Evolutionary conservation across 305 asterid species (phyloP), one percentile per base, ranked within the genome.

Genomic region (Solanum hybrid): DNA sequence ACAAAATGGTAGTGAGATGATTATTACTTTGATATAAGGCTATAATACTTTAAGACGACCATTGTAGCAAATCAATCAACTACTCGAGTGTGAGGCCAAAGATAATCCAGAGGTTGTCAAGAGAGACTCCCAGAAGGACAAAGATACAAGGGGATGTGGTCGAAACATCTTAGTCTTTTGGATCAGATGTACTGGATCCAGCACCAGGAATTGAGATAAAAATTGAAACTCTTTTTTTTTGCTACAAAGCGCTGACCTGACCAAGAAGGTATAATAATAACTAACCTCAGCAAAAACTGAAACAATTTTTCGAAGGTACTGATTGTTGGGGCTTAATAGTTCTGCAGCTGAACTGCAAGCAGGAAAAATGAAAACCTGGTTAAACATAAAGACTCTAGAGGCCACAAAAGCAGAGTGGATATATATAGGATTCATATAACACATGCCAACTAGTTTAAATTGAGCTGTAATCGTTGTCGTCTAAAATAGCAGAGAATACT

Each of bases 261-360:
- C 22, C 10, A 0, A 72, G 79, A 72, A 72, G 36, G 36, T 72
- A 17, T 29, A 72, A 13, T 27, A 27, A 72, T 29, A 34, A 85
- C 88, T 66, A 34, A 88, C 92, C 88, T 88, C 92, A 5, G 92
- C 89, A 90, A 90, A 90, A 56, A 88, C 91, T 38, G 89, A 86
- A 88, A 88, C 89, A 88, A 79, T 86, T 79, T 88, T 90, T 42
- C 86, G 85, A 42, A 90, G 90, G 75, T 85, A 76, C 79, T 31
- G 90, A 79, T 85, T 77, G 85, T 88, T 88, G 66, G 92, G 88
- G 46, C 88, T 72, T 42, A 88, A 26, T 60, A 90, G 91, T 34
- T 90, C 92, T 16, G 69, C 75, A 29, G 79, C 89, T 60, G 90
- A 90, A 89, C 91, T 90, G 88, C 31, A 88, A 78, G 26, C 51